Base-by-base conservation (phyloP, 805 yeast species). In the Osmozyma mogii region DNA sequence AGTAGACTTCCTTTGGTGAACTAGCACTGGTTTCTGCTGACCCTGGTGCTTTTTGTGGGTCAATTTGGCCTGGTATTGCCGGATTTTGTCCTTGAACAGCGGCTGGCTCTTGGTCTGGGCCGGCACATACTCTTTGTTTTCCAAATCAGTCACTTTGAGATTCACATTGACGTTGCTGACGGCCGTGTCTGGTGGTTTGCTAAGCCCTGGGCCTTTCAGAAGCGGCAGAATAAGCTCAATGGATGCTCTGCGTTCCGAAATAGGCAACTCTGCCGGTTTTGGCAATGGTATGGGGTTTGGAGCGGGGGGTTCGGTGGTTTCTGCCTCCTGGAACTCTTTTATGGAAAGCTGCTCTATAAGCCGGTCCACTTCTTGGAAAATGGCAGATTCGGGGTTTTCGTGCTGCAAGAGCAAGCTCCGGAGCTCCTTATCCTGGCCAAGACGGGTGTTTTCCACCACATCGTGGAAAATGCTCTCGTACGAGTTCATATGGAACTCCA, bases 151-250 rank as follows among this genome's bases (percentile, higher is more conserved):
- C 13, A 40, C 44, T 14, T 20, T 47, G 3, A 63, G 50, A n/a
- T 50, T 36, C 5, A 61, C 63, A 32, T 56, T 58, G 17, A 62
- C 50, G 19, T 44, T 50, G 11, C 58, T 52, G 3, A 58, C 47
- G 7, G 50, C 41, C 1, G 54, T 43, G 7, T 47, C 44, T 2
- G 66, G 61, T 4, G 62, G 56, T 16, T 44, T 52, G 10, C 49
- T 45, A 10, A 56, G 33, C 24, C 45, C 41, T n/a, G n/a, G 21
- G 37, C 24, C 15, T 36, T 37, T 41, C 16, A 46, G 22, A 20
- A 36, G 36, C 2, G 54, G 52, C 35, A 48, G 37, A 10, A 36
- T 44, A 9, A 19, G 30, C 17, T 9, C 11, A 14, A 10, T 4
- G 17, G 17, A 10, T 24, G 6, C n/a, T 15, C 6, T 8, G 18